Base-by-base conservation (phyloP, 108 stramenopile genomes). In the Cyclotella atomus region DNA sequence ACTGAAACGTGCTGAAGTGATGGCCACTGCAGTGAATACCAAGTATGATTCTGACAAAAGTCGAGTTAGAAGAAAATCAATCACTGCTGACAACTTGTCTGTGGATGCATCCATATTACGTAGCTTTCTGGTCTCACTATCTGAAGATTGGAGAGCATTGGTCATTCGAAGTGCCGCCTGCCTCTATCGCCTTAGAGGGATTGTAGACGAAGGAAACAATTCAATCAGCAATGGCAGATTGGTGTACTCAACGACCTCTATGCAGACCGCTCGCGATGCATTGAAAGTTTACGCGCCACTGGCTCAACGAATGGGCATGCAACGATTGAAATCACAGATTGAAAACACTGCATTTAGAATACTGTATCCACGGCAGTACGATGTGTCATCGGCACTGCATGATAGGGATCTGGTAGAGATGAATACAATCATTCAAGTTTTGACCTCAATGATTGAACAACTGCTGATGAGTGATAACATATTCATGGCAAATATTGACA, bases 131-230 rank as follows among this genome's bases (percentile, higher is more conserved):
- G 68, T 93, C 16, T 87, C 76, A 34, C 59, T 87, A 3, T 80
- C 77, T 30, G 84, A 88, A 49, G 90, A 93, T 77, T 93, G 90
- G 90, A 84, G 92, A 66, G 84, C 87, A 15, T 69, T 93, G 43
- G 90, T 84, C 1, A 88, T 93, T 60, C 88, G 92, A 38, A 84
- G 84, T 55, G 81, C 75, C 24, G 92, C 92, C 8, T 88, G 87
- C 41, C 71, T 91, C 12, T 93, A 88, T 73, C 83, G 92, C 23
- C 72, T 93, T 5, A 83, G 81, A 50, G 92, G 92, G 21, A 75
- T 87, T 33, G 47, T 73, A 10, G 49, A 79, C 20, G 36, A 57
- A 25, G 10, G 27, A 33, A 61, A 71, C 46, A 27, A 21, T 33
- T n/a, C 20, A 9, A 30, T 1, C 14, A 72, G 47, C 32, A 38